phyloP scores from a whole-genome alignment of 306 rosid species.

The Comarum palustre region DNA sequence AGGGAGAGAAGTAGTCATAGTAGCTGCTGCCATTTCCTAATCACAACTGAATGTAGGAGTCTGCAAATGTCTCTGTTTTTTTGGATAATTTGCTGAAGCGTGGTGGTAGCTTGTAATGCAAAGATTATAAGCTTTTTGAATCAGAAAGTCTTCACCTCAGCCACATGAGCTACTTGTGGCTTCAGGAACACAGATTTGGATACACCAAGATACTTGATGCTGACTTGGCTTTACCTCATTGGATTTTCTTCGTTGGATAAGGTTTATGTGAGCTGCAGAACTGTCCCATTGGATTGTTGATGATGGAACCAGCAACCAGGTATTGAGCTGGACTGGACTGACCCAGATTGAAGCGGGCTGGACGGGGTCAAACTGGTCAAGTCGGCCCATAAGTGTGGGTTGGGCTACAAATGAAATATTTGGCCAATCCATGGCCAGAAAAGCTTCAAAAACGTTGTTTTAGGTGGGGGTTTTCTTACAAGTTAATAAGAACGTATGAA shows the following conservation, averaged over 20 bases:
- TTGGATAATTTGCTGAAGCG: background rate
- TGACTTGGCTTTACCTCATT: constrained; percentile 62
- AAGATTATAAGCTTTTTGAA: constrained; percentile 12
- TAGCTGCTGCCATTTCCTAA: constrained; percentile 60
- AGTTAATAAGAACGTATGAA: too few relatives aligned
- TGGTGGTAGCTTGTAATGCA: constrained; percentile 13
- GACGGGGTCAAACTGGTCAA: background rate
- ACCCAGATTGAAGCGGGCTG: background rate
- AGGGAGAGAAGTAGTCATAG: constrained; percentile 65
- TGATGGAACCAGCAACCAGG: background rate
- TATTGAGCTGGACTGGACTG: constrained; percentile 16
- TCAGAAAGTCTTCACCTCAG: constrained; percentile 25
- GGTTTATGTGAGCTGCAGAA: constrained; percentile 32
- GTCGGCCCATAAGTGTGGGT: background rate
- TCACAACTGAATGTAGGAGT: background rate
- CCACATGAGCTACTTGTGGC: constrained; percentile 72
- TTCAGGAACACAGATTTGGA: constrained; percentile 48
- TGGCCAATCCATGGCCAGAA: background rate
- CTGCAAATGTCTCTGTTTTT: background rate
- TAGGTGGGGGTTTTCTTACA: too few relatives aligned
- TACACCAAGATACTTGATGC: constrained; percentile 50
- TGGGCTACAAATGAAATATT: background rate
- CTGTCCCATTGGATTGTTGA: background rate
- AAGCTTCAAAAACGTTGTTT: background rate
- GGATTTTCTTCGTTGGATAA: constrained; percentile 52